Evolutionary conservation across 1,284 basidiomycete genomes (phyloP).

Genomic region (Apiotrichum veenhuisii): DNA sequence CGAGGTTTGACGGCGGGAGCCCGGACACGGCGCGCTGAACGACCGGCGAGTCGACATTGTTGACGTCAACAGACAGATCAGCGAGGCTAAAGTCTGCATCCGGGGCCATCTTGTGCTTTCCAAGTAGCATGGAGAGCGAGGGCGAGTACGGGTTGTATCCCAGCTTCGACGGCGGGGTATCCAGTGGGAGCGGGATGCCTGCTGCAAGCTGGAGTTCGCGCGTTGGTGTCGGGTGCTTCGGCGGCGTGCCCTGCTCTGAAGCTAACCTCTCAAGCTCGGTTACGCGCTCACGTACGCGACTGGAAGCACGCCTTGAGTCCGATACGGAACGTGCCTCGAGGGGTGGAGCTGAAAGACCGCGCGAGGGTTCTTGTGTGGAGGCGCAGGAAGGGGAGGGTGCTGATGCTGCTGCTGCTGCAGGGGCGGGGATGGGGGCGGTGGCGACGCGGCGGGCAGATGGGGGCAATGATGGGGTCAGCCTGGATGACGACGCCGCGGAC

Average conservation of each 20-base stretch:
- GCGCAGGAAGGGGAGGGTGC: not conserved
- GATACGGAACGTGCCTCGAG: not conserved
- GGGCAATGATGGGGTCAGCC: not conserved
- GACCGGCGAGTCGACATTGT: not conserved
- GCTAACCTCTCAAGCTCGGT: slow-evolving; percentile 3
- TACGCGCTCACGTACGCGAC: not conserved
- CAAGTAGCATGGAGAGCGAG: slow-evolving; percentile 10
- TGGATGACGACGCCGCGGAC: not conserved
- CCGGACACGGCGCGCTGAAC: not conserved
- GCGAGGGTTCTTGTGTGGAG: no score
- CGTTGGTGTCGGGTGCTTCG: not conserved
- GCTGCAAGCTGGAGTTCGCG: slow-evolving; percentile 9
- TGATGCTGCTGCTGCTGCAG: not conserved
- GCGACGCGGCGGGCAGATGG: not conserved
- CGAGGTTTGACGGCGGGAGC: not conserved
- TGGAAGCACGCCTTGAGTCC: not conserved
- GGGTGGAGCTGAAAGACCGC: not conserved
- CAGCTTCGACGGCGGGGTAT: not conserved
- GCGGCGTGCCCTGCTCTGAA: not conserved
- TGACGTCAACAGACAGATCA: slow-evolving; percentile 9
- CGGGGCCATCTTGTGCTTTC: not conserved
- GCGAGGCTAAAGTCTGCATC: slow-evolving; percentile 5
- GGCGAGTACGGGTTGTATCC: slow-evolving; percentile 8
- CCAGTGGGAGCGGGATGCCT: slow-evolving; percentile 9
- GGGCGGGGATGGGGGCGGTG: not conserved